Evolutionary conservation across 2,329 filamentous ascomycete species (phyloP).

Genomic region (Trichophyton rubrum): DNA sequence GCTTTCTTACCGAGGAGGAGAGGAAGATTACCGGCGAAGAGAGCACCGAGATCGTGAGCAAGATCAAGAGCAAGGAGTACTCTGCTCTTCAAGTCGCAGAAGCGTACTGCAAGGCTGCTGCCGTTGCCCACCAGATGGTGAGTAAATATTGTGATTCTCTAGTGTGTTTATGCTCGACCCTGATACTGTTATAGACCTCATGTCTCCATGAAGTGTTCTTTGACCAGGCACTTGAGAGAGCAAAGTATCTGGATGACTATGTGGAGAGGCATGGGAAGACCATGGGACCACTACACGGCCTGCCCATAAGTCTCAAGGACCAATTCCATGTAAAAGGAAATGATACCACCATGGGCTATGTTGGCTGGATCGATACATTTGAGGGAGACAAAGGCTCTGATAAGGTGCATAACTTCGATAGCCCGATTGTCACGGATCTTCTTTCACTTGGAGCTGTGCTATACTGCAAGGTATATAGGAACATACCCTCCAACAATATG

Average conservation of each 20-base stretch:
- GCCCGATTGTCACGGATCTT: slow-evolving; percentile 46
- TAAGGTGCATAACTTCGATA: slow-evolving; percentile 41
- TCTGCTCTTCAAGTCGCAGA: slow-evolving; percentile 6
- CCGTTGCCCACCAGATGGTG: slow-evolving; percentile 11
- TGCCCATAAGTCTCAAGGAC: slow-evolving; percentile 22
- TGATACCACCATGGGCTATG: slow-evolving; percentile 14
- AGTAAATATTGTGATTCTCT: not conserved
- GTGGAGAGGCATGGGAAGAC: slow-evolving; percentile 26
- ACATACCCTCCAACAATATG: slow-evolving; percentile 14
- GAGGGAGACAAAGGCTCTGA: slow-evolving; percentile 42
- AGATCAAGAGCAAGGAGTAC: slow-evolving; percentile 8
- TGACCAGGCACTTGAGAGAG: slow-evolving; percentile 17
- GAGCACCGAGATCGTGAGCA: slow-evolving; percentile 4
- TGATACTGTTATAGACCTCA: not conserved
- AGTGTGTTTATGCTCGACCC: not conserved
- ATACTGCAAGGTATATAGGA: slow-evolving; percentile 42
- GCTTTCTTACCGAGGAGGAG: slow-evolving; percentile 6
- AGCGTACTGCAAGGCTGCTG: slow-evolving; percentile 10
- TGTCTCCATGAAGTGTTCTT: slow-evolving; percentile 17
- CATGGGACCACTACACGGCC: slow-evolving; percentile 23
- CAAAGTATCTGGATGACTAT: slow-evolving; percentile 23
- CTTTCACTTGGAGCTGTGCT: slow-evolving; percentile 42
- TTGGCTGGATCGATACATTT: slow-evolving; percentile 40
- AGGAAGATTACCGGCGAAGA: slow-evolving; percentile 6
- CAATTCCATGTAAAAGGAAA: slow-evolving; percentile 13